Evolutionary conservation across 768 basidiomycete genomes (phyloP), one percentile per base, ranked within the genome.

Genomic region (Boletus bicolor): DNA sequence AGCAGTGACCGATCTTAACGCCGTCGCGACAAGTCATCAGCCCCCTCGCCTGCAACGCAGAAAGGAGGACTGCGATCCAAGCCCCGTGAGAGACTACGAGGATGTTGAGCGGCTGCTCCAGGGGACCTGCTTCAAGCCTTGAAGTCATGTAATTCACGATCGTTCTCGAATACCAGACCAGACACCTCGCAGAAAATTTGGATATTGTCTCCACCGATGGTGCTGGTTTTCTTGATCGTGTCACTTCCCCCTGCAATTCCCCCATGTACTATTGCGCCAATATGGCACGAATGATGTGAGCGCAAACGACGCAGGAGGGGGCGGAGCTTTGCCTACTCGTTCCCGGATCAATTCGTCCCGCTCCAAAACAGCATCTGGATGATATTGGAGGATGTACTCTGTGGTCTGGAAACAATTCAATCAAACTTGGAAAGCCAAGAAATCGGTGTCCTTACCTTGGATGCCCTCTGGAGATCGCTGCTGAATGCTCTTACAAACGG

Each of bases 391-490:
- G 62, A 91, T 87, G 36, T 72, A 72, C 63, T 85, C 78, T 17
- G 86, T 85, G 1, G 90, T 92, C 89, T 89, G 55, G 35, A 55
- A 30, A 39, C 19, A 43, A 28, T 41, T 51, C 21, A 10, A 11
- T 48, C 30, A 21, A 36, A 10, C 21, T 12, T 34, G 21, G 12
- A 39, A 28, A 28, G 4, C 24, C n/a, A 2, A 41, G 21, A 14
- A 41, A 19, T 35, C 44, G n/a, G 11, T 15, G 17, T 44, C 54
- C 73, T 71, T 65, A 91, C 91, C 73, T 82, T 79, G 45, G 70
- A 72, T 12, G 91, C 91, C 55, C 92, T 76, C 47, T 62, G 72
- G 47, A 93, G 77, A 74, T 92, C 89, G 64, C 91, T 93, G 56
- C 80, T 82, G 65, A 81, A 85, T 32, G 84, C 88, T 28, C 70